These are phyloP conservation scores for Quercus lobata DNA, from an alignment of 331 rosid species.

Conservation along the genomic window DNA sequence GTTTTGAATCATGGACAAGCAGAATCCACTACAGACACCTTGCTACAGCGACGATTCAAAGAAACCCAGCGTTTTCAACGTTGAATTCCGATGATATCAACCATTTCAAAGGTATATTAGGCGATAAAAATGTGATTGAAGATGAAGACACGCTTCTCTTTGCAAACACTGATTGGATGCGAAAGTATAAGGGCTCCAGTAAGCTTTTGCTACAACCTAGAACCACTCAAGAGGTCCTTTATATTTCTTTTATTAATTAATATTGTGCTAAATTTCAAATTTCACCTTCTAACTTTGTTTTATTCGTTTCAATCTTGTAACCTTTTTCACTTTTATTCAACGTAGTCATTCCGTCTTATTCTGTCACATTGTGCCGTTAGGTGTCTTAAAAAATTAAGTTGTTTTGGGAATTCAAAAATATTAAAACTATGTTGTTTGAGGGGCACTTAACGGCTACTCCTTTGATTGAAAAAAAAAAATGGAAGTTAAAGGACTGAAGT, in stretches of 20 bases:
- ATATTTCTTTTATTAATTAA: background rate
- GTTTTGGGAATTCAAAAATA: no score
- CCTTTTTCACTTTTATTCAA: no score
- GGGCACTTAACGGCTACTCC: no score
- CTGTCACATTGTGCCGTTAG: no score
- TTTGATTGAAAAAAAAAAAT: no score
- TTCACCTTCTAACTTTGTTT: no score
- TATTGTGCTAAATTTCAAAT: no score
- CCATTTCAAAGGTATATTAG: slow-evolving; percentile 63
- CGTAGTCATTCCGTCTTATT: no score
- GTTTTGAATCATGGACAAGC: slow-evolving; percentile 11
- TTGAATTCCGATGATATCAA: slow-evolving; percentile 67
- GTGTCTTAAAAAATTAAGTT: no score
- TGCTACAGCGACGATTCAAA: slow-evolving; percentile 40
- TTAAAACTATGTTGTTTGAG: no score
- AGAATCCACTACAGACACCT: slow-evolving; percentile 31
- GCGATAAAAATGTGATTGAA: slow-evolving; percentile 69
- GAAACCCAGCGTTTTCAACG: slow-evolving; percentile 52
- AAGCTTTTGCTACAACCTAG: slow-evolving; percentile 70
- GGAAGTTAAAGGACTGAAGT: no score
- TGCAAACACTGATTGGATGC: slow-evolving; percentile 91
- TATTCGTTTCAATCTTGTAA: no score
- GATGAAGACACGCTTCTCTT: slow-evolving; percentile 67
- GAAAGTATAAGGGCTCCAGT: slow-evolving; percentile 79
- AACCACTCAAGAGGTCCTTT: slow-evolving; percentile 73